Conservation (phyloP, 75 land plant species). For the Pseudotsuga menziesii region DNA sequence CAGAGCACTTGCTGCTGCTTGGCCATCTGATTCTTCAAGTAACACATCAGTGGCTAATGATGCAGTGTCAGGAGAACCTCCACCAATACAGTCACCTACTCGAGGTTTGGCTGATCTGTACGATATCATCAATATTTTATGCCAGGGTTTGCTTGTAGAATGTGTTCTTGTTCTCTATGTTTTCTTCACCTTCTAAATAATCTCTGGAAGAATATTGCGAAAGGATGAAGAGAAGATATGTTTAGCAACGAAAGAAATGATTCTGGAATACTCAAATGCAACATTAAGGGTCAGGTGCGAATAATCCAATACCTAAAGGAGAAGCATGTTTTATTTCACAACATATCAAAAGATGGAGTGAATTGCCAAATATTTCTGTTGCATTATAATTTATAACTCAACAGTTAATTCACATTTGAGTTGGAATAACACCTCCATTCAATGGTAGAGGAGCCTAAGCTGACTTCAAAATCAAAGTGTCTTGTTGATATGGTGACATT, state of each 20-base stretch:
- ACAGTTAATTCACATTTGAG: background rate
- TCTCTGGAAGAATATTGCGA: background rate
- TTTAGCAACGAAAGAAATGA: background rate
- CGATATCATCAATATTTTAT: background rate
- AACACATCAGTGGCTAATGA: background rate
- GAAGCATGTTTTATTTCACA: background rate
- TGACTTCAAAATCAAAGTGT: background rate
- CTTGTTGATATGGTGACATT: background rate
- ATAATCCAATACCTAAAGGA: background rate
- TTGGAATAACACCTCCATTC: background rate
- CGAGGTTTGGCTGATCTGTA: slow-evolving; percentile 13
- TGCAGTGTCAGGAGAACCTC: slow-evolving; percentile 9
- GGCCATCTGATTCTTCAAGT: slow-evolving; percentile 35
- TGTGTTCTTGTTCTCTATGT: background rate
- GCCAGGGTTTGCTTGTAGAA: background rate
- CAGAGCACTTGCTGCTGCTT: slow-evolving; percentile 76
- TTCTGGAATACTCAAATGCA: background rate
- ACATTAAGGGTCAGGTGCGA: background rate
- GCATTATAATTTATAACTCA: background rate
- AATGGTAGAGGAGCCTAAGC: background rate
- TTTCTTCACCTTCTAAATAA: background rate
- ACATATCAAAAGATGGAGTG: background rate
- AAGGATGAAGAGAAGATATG: background rate
- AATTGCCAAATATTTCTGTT: background rate
- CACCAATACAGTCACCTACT: slow-evolving; percentile 10